Evolutionary conservation across 2,329 filamentous ascomycete genomes (phyloP), one percentile per base, ranked within the genome.

Genomic region (Aspergillus transmontanensis): DNA sequence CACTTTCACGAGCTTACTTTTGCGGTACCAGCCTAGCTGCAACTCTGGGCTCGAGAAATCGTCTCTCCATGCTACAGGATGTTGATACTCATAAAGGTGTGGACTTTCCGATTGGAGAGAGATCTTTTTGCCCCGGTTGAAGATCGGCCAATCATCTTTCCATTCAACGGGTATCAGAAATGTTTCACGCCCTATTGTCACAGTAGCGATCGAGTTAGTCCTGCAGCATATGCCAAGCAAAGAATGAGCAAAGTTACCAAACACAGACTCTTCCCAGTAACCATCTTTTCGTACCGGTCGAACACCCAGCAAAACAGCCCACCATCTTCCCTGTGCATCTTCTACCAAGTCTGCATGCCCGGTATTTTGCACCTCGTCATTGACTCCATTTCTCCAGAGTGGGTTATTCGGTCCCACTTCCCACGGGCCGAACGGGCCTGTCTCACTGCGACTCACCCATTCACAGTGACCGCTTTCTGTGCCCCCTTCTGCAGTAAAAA

Each of bases 381-480:
- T 73, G 0, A 78, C 73, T 0, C 81, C 81, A 59, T 84, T 84
- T 4, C 78, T 85, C 53, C 89, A 76, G 48, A 90, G 80, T 53
- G 87, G 80, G 60, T 87, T 86, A 54, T 84, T 75, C 0, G 87
- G 86, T 43, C 87, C 86, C 1, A 82, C 73, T 68, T 88, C 85
- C 74, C 89, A 91, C 0, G 88, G 87, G 0, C 88, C 88, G 79
- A 85, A 87, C 72, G 72, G 83, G 68, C 59, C 79, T 71, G 6
- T 82, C 79, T 58, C 85, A 80, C 64, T 88, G 77, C 84, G 80
- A 58, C 79, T 76, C 3, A 90, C 81, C 32, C 87, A 90, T 68
- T 84, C 85, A 3, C 86, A 84, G 68, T 90, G 88, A 0, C 84
- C 81, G 63, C 86, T 87, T 6, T 83, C 87, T 0, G 85, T 87